A percentile compares a stretch with the other conserved stretches of the same genome.
Evolutionary conservation across 2,329 filamentous ascomycete genomes (phyloP).

Genomic region (Harringtonia lauricola): DNA sequence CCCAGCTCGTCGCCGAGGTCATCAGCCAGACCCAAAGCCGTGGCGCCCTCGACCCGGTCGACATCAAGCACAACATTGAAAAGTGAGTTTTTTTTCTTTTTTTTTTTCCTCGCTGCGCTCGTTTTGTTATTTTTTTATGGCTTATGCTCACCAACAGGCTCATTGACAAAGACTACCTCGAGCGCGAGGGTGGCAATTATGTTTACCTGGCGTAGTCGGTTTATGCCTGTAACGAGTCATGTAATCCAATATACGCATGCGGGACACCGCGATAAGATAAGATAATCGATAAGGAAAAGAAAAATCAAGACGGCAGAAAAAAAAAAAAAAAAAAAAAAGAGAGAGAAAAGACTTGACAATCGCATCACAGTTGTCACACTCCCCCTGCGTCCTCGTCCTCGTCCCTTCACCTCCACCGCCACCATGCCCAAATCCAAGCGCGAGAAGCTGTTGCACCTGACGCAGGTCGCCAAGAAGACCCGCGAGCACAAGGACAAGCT

Average conservation of each 20-base stretch:
- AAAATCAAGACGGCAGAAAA: not conserved
- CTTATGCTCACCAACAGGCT: constrained; percentile 37
- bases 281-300: not conserved
- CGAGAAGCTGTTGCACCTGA: constrained; percentile 77
- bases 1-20: constrained; percentile 82
- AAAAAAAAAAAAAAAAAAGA: not conserved
- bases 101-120: not conserved
- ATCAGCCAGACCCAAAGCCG: constrained; percentile 82
- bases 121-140: not conserved
- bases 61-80: constrained; percentile 97
- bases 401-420: constrained; percentile 1
- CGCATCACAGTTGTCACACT: not conserved
- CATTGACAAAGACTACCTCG: constrained; percentile 90
- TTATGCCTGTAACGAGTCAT: not conserved
- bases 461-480: constrained; percentile 84
- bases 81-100: constrained; percentile 46
- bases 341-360: not conserved
- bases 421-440: constrained; percentile 96
- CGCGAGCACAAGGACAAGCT: constrained; percentile 86
- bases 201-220: constrained; percentile 51
- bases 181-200: constrained; percentile 63
- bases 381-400: not conserved
- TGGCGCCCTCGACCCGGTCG: constrained; percentile 71
- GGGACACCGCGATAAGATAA: constrained; percentile 13
- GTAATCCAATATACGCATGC: not conserved